Evolutionary conservation across 2,329 filamentous ascomycete genomes (phyloP), one percentile per base, ranked within the genome.

Genomic region (Fusarium torreyae): DNA sequence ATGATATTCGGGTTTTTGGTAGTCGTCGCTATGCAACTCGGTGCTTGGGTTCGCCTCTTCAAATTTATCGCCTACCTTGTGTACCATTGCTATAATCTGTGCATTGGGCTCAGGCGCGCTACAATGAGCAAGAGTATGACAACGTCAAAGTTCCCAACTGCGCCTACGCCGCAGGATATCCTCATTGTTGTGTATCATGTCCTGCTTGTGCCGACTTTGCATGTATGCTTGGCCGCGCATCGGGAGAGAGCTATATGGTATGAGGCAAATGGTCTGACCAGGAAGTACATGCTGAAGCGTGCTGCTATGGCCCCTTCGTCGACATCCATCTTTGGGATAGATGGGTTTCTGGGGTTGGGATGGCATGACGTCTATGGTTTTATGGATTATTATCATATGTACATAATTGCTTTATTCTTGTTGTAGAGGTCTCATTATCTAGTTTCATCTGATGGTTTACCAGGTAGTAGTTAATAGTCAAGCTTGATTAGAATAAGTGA

Each of bases 181-280:
- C 10, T 40, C 14, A 26, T 28, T 13, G n/a, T 70, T 7, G 7
- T 64, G 33, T 34, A 52, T 10, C 61, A 71, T 6, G 2, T 56
- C 6, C 8, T 59, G 13, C 15, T 76, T 2, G 9, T 70, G 6
- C 5, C 72, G 6, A 62, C 57, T 18, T 10, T 71, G n/a, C 62
- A 70, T 17, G 46, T 46, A 5, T 75, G 66, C 44, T n/a, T 73
- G 9, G 69, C 71, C 7, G 44, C 60, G 13, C 53, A 50, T 1
- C 39, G 46, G 8, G 76, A 80, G 55, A 67, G 72, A 50, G 8
- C 66, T 4, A 66, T 77, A 13, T 81, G 78, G 79, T 22, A 74
- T 13, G 49, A 62, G 36, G 78, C 73, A 7, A 81, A 81, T 48
- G 68, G 70, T 17, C 33, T 73, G 36, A 78, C 78, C n/a, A 68